Base-by-base conservation (phyloP, 441 rosid species). In the Codiaeum variegatum region DNA sequence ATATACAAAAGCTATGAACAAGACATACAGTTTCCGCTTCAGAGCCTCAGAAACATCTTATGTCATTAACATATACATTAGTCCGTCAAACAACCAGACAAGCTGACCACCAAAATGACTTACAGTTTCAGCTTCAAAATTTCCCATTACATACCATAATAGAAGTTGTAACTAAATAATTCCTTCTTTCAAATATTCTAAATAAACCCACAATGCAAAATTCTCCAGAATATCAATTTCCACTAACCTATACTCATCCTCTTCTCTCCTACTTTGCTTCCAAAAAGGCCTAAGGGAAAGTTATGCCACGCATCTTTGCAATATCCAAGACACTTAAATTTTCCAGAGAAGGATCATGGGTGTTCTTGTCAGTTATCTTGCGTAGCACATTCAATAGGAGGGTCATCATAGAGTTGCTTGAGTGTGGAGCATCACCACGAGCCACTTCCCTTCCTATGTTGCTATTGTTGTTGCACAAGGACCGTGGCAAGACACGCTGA, bases 271-370 rank as follows among this genome's bases (percentile, higher is more conserved):
- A 58, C 10, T 32, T 60, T 23, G n/a, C 40, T 66, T 7, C 72
- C 24, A 73, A 2, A 61, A 68, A 51, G 69, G 61, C 32, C 18
- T 47, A 69, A 51, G 84, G 85, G 73, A 84, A 81, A 46, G 76
- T 73, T 56, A 84, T 34, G 72, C 88, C 88, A 29, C 79, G 64
- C 60, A 65, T 69, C 82, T 81, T 81, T 8, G 80, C 89, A 62
- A 71, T 74, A 52, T 87, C 88, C 74, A 81, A 62, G 40, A 79
- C 60, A 44, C 80, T 78, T 16, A 71, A 52, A 24, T 66, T 74
- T 63, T 61, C 76, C 29, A 82, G 58, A 70, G n/a, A 42, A 31
- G 42, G 66, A 72, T 74, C 86, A 32, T 15, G 34, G 56, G 49
- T 69, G 44, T 58, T 4, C 13, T 60, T 69, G 58, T 68, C 31